These are phyloP conservation scores for Fragaria ananassa DNA, from an alignment of 306 rosid genomes.

Conservation along the genomic window DNA sequence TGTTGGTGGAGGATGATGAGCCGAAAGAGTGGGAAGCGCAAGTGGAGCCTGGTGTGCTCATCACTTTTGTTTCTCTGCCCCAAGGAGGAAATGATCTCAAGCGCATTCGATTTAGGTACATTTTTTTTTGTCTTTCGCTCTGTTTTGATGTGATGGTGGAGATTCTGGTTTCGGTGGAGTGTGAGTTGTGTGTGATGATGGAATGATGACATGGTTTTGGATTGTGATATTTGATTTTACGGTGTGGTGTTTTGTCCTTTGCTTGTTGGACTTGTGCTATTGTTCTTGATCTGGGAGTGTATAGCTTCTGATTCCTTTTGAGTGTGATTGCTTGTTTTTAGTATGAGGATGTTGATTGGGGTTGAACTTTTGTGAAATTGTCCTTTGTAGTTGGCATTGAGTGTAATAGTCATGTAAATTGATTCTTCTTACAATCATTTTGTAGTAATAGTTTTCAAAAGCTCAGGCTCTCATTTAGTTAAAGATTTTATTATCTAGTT, in stretches of 20 bases:
- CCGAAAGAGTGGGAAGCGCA: constrained; percentile 97
- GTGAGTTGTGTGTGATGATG: constrained; percentile 28
- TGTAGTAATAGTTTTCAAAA: not conserved
- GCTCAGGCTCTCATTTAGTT: not conserved
- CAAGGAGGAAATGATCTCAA: constrained; percentile 95
- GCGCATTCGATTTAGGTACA: constrained; percentile 92
- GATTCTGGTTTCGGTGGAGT: not conserved
- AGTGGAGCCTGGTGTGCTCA: constrained; percentile 97
- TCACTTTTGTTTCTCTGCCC: constrained; percentile 89
- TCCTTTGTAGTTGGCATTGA: constrained; percentile 8
- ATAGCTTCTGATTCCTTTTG: constrained; percentile 31
- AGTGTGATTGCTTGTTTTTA: constrained; percentile 40
- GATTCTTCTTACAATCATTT: constrained; percentile 2
- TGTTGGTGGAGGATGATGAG: constrained; percentile 91
- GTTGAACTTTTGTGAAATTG: constrained; percentile 2
- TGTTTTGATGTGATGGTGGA: constrained; percentile 29
- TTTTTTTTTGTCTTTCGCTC: constrained; percentile 1
- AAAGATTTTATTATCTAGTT: too few relatives aligned
- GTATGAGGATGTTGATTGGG: constrained; percentile 17
- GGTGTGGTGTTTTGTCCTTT: constrained; percentile 44
- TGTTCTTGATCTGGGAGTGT: constrained; percentile 18
- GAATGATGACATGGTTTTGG: constrained; percentile 31
- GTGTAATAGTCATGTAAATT: constrained; percentile 6
- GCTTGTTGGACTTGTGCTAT: constrained; percentile 28
- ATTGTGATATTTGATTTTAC: constrained; percentile 29